phyloP scores from a whole-genome alignment of 176 grass and related monocot species.

The Ampelocalamus luodianensis region DNA sequence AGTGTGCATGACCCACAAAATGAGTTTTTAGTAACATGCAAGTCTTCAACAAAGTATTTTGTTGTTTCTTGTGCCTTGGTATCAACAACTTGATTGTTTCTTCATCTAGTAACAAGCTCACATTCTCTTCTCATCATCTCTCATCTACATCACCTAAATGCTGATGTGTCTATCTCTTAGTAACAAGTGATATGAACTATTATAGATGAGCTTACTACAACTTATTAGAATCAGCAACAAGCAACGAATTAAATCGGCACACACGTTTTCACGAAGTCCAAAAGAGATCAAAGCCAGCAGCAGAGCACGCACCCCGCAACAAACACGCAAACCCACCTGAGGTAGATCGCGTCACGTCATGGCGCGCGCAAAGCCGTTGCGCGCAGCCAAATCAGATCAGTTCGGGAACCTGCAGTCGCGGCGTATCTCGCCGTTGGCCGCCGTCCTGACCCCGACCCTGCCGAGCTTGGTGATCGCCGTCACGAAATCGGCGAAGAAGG shows the following conservation, averaged over 20 bases:
- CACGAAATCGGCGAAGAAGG: conserved; percentile 56
- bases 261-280: neutral
- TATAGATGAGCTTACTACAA: too few relatives aligned
- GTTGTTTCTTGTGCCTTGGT: too few relatives aligned
- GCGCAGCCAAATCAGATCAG: conserved; percentile 8
- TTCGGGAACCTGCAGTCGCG: conserved; percentile 56
- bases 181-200: too few relatives aligned
- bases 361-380: conserved; percentile 11
- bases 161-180: too few relatives aligned
- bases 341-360: neutral
- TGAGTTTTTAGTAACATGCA: too few relatives aligned
- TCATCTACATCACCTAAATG: too few relatives aligned
- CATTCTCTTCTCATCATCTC: too few relatives aligned
- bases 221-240: neutral
- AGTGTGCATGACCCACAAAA: too few relatives aligned
- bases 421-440: conserved; percentile 58
- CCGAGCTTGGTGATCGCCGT: conserved; percentile 58
- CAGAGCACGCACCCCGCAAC: neutral
- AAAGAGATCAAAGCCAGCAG: neutral
- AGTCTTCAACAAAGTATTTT: too few relatives aligned
- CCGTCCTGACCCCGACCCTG: conserved; percentile 51
- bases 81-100: too few relatives aligned
- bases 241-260: neutral
- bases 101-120: too few relatives aligned
- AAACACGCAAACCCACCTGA: neutral